A percentile compares a stretch with the other conserved stretches of the same genome.
Evolutionary conservation across 768 basidiomycete species (phyloP).

Genomic region (Dentipellis sp.): DNA sequence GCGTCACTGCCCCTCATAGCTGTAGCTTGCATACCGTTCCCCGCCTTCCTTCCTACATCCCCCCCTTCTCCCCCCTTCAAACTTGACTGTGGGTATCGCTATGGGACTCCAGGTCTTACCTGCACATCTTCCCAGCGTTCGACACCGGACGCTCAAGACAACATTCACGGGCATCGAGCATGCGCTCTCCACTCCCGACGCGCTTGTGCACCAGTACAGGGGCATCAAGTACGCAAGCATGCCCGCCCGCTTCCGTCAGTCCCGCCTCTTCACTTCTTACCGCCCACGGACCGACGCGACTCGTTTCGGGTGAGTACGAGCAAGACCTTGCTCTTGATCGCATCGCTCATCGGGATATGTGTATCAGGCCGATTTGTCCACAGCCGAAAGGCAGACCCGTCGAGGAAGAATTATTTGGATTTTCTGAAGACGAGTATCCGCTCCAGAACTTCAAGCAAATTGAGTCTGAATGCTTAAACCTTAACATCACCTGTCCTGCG

Average conservation of each 20-base stretch:
- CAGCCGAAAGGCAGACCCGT: conserved; percentile 40
- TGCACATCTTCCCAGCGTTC: conserved; percentile 24
- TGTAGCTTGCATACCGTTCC: too few species aligned
- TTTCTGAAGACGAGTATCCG: conserved; percentile 43
- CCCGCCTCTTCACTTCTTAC: conserved; percentile 49
- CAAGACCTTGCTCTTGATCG: neutral
- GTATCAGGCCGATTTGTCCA: conserved; percentile 63
- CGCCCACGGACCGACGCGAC: conserved; percentile 53
- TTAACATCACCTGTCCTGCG: conserved; percentile 72
- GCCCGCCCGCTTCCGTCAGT: conserved; percentile 70
- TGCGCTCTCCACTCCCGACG: conserved; percentile 42
- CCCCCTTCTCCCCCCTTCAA: neutral
- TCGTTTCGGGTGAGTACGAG: conserved; percentile 47
- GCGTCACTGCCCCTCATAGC: too few species aligned
- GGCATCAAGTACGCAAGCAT: conserved; percentile 73
- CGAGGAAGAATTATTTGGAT: conserved; percentile 56
- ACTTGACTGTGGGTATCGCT: too few species aligned
- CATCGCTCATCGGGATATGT: neutral
- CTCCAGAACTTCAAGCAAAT: conserved; percentile 49
- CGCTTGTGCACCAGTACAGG: conserved; percentile 58
- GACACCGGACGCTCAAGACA: conserved; percentile 48
- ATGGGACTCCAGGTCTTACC: conserved; percentile 9
- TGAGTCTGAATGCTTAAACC: conserved; percentile 73
- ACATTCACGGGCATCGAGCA: conserved; percentile 63
- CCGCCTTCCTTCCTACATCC: neutral